Conservation (phyloP, 371 early-diverging fungal species). For the Blakeslea trispora region DNA sequence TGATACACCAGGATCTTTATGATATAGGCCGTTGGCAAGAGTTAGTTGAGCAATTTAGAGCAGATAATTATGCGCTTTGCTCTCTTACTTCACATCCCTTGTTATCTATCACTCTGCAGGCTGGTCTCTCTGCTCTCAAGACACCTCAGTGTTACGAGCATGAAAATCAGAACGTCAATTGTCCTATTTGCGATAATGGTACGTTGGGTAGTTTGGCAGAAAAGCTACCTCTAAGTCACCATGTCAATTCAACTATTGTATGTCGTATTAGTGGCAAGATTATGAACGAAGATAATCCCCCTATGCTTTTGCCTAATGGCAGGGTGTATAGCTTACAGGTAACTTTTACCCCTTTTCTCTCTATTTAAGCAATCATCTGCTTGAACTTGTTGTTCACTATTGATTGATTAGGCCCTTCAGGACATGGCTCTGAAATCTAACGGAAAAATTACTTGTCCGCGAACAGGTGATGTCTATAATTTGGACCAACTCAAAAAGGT, state of each 20-base stretch:
- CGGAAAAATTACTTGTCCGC: constrained; percentile 81
- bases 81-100: constrained; percentile 82
- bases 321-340: constrained; percentile 86
- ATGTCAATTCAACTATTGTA: constrained; percentile 90
- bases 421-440: constrained; percentile 80
- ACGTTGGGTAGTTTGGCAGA: constrained; percentile 84
- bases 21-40: constrained; percentile 78
- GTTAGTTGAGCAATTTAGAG: constrained; percentile 77
- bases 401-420: constrained; percentile 62
- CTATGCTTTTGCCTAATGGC: constrained; percentile 95
- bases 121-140: constrained; percentile 92
- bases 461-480: constrained; percentile 68
- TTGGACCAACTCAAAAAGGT: constrained; percentile 79
- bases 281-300: constrained; percentile 95
- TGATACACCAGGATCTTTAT: constrained; percentile 60
- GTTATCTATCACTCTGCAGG: constrained; percentile 84
- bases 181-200: constrained; percentile 89
- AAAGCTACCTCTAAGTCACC: constrained; percentile 86
- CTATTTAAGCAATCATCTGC: too few relatives aligned
- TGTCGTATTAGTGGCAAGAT: constrained; percentile 86
- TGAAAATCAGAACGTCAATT: constrained; percentile 82
- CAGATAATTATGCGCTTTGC: constrained; percentile 83
- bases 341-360: constrained; percentile 1
- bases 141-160: constrained; percentile 78
- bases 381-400: neutral